Conservation (phyloP, 169 alveolate species). For the Babesia gibsoni region DNA sequence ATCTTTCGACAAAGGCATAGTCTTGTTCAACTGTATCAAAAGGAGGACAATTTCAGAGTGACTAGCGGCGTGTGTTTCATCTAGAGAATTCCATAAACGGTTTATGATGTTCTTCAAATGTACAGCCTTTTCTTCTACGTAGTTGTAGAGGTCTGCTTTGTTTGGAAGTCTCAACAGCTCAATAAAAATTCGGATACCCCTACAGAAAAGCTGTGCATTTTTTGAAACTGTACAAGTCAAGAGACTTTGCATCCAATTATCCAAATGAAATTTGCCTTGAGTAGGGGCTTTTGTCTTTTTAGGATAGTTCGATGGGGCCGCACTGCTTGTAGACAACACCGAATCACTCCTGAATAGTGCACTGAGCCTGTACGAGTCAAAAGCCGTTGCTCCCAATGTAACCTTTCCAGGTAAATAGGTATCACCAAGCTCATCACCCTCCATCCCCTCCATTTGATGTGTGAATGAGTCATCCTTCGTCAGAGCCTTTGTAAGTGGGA, state of each 20-base stretch:
- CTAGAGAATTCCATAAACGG: constrained; percentile 46
- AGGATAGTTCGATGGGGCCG: background rate
- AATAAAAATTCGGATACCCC: constrained; percentile 53
- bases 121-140: constrained; percentile 17
- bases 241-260: constrained; percentile 39
- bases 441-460: background rate
- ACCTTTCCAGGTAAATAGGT: background rate
- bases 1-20: constrained; percentile 21
- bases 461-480: background rate
- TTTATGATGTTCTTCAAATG: constrained; percentile 21
- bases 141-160: constrained; percentile 15
- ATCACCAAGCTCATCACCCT: background rate
- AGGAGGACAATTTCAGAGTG: constrained; percentile 60
- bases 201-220: constrained; percentile 49
- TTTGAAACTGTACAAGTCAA: constrained; percentile 34
- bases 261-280: constrained; percentile 9
- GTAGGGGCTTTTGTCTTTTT: background rate
- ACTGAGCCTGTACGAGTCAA: constrained; percentile 1
- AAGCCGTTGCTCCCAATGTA: background rate
- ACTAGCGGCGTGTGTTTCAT: constrained; percentile 34
- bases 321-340: background rate
- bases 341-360: background rate
- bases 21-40: constrained; percentile 36
- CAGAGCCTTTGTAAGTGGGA: constrained; percentile 44
- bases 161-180: constrained; percentile 38